Evolutionary conservation across 305 asterid genomes (phyloP).

Genomic region (Withania somnifera): DNA sequence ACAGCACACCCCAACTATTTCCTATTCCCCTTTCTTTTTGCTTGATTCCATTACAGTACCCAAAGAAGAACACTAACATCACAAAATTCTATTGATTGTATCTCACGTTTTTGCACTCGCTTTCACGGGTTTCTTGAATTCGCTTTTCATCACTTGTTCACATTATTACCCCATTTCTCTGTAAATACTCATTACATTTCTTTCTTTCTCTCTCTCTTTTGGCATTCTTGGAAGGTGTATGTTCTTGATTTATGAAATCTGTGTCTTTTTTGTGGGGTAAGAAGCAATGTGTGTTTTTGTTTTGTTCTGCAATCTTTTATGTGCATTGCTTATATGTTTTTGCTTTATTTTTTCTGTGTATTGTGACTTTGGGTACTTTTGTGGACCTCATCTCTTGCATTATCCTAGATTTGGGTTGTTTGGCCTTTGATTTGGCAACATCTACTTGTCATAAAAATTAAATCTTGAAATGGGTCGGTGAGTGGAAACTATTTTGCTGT

Average conservation of each 20-base stretch:
- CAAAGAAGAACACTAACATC: neutral
- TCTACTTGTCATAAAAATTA: neutral
- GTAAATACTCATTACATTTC: neutral
- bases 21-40: slow-evolving; percentile 1
- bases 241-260: neutral
- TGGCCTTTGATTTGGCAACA: neutral
- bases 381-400: neutral
- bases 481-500: too few species aligned
- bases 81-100: neutral
- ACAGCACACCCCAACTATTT: neutral
- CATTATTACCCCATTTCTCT: too few species aligned
- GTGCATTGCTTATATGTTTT: neutral
- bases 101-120: neutral
- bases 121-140: slow-evolving; percentile 3
- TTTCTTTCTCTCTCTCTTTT: neutral
- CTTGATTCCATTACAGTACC: slow-evolving; percentile 26
- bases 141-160: neutral
- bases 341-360: neutral
- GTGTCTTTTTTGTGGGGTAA: neutral
- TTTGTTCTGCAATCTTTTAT: neutral
- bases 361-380: neutral
- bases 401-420: neutral
- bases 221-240: neutral
- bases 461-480: neutral
- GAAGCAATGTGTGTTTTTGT: neutral